Evolutionary conservation across 2,329 filamentous ascomycete genomes (phyloP), one percentile per base, ranked within the genome.

Genomic region (Didymella keratinophila): DNA sequence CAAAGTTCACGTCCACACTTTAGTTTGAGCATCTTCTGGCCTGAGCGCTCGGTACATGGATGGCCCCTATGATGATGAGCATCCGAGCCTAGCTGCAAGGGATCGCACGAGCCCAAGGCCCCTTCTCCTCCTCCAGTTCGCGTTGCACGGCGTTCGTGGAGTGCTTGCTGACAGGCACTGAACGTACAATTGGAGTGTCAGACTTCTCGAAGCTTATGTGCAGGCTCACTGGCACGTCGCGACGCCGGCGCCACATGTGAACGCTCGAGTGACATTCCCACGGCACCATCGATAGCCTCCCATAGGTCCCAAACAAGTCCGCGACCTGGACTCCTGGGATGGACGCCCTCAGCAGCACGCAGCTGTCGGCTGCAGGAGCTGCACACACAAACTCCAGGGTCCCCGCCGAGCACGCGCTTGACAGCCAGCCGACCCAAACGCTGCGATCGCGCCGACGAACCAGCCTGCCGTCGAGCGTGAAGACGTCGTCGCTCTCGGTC

Each of bases 381-480:
- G 21, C 30, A 30, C 20, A 21, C 25, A 20, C 51, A 20, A 20
- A n/a, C 21, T 16, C 37, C 32, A 39, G 52, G 37, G 23, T 23
- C 54, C 47, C 27, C 30, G 36, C 36, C n/a, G 36, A 37, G 8
- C n/a, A 20, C 36, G 36, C 36, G 36, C 36, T 18, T 20, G 51
- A 68, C 47, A 56, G 69, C 57, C 47, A 51, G 32, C 56, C 67
- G 56, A 64, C 41, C 63, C 71, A 67, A 37, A 68, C 62, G 60
- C 52, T 67, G 53, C 64, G 64, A 36, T 59, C 66, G 60, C 71
- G 71, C 44, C 70, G 74, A 27, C 68, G 69, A 43, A 64, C 66
- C 58, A 74, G 73, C 52, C 68, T 70, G 34, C 70, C 73, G 20
- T 60, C 68, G 20, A 54, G 62, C 21, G 56, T 56, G 49, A 56